Evolutionary conservation across 768 basidiomycete species (phyloP).

Genomic region (Mycena chlorophos): DNA sequence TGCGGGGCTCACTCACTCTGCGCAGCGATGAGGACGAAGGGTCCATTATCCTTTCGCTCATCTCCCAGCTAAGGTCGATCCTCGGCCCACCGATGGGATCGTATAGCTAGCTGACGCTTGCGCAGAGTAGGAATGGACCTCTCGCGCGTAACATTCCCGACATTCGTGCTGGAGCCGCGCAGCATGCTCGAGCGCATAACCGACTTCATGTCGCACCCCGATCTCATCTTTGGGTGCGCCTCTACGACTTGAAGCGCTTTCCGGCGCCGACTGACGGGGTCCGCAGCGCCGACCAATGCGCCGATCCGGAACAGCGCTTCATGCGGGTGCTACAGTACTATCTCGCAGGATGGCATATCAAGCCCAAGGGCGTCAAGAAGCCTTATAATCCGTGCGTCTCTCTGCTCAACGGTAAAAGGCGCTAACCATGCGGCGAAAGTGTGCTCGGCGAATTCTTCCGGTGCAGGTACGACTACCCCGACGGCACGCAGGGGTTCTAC

Average conservation of each 20-base stretch:
- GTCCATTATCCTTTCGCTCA: conserved; percentile 82
- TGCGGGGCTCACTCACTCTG: conserved; percentile 38
- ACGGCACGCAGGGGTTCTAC: conserved; percentile 91
- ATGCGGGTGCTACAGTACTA: conserved; percentile 91
- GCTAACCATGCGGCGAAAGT: no score
- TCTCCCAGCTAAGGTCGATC: conserved; percentile 81
- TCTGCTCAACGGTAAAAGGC: no score
- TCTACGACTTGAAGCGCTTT: conserved; percentile 11
- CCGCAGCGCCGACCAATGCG: conserved; percentile 72
- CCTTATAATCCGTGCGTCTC: conserved; percentile 99
- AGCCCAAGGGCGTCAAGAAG: conserved; percentile 99
- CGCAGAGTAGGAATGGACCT: conserved; percentile 94
- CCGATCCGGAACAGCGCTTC: conserved; percentile 87
- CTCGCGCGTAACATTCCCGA: conserved; percentile 88
- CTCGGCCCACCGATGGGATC: neutral
- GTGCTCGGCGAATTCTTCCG: conserved; percentile 98
- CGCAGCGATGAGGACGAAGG: conserved; percentile 90
- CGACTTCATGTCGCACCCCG: conserved; percentile 98
- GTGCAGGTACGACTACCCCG: conserved; percentile 88
- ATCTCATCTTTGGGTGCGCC: conserved; percentile 86
- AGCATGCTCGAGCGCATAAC: conserved; percentile 98
- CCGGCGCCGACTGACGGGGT: conserved; percentile 7
- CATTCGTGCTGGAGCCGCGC: conserved; percentile 94
- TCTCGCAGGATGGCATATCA: conserved; percentile 99
- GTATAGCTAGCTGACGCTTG: conserved; percentile 6